Evolutionary conservation across 2,329 filamentous ascomycete species (phyloP).

Genomic region (Cercospora sesami): DNA sequence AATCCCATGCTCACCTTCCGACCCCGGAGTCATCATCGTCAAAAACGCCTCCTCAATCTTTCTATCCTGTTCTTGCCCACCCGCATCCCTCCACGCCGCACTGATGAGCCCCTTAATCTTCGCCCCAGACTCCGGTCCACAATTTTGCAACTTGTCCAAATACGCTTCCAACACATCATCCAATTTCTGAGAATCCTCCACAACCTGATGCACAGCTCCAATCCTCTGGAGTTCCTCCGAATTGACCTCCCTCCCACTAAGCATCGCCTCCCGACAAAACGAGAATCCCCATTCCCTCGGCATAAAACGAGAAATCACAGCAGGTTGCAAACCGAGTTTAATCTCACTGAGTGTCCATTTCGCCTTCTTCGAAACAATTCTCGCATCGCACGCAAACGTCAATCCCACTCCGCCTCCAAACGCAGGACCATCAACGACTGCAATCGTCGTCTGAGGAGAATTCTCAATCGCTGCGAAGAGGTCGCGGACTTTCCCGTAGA

Average conservation of each 20-base stretch:
- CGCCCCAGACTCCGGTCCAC: not conserved
- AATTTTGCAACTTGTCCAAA: not conserved
- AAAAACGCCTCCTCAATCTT: not conserved
- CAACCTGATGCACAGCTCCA: not conserved
- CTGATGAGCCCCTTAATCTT: not conserved
- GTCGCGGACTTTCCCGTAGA: not conserved
- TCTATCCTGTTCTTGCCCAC: not conserved
- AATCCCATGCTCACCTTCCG: not conserved
- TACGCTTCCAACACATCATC: not conserved
- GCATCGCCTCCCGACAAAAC: not conserved
- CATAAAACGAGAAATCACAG: not conserved
- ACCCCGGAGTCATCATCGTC: not conserved
- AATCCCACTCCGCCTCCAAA: not conserved
- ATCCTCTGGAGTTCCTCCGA: not conserved
- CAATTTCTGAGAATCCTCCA: not conserved
- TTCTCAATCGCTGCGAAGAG: not conserved
- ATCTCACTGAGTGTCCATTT: not conserved
- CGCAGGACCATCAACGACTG: not conserved
- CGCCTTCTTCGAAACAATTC: not conserved
- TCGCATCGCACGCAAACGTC: not conserved
- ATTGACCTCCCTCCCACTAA: not conserved
- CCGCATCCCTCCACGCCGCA: not conserved
- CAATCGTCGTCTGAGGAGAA: not conserved
- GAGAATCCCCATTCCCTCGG: not conserved
- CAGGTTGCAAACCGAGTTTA: not conserved